Evolutionary conservation across 345 rosid genomes (phyloP), one percentile per base, ranked within the genome.

Genomic region (Eucalyptus victrix): DNA sequence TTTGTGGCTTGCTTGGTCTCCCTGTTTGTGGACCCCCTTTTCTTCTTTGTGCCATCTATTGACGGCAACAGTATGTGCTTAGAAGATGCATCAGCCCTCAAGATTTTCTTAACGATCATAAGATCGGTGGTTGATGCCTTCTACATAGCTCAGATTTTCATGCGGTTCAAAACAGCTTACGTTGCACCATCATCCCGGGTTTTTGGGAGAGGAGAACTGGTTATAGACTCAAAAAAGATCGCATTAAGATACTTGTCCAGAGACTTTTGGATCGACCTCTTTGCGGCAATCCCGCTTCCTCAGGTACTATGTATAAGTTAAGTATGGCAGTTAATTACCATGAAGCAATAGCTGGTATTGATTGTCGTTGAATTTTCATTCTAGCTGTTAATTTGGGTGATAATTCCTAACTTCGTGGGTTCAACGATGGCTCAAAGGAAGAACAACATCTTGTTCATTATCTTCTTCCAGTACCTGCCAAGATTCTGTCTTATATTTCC

Each of bases 201-300:
- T 30, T 93, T 92, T 30, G 93, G 93, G 47, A 89, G 92, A 90
- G 94, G 94, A 32, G 93, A 93, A 67, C 93, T 93, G 44, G 93
- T 93, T n/a, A 92, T 92, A 72, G 92, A 92, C 87, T 88, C 92
- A 3, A 80, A 89, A 88, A 90, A 91, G 93, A 93, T 93, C 60
- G 92, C 92, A 8, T 15, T 88, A 86, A 91, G 92, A 80, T 93
- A 93, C 89, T 54, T 91, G 26, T 89, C 90, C 49, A 89, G 90
- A 26, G 93, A 86, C 87, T 93, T 93, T 88, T 90, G 88, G 86
- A 86, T 93, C n/a, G 94, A 93, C 81, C 89, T 93, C 45, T 62
- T 91, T 81, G 94, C 92, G 5, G 89, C 94, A 49, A 89, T 93
- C 65, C 94, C 94, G 7, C 91, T 93, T 40, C 94, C 94, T 90